Percentiles rank a stretch among this genome's conserved stretches.
These are phyloP conservation scores for Ogataea ganodermae DNA, from an alignment of 805 yeast genomes.

Conservation along the genomic window DNA sequence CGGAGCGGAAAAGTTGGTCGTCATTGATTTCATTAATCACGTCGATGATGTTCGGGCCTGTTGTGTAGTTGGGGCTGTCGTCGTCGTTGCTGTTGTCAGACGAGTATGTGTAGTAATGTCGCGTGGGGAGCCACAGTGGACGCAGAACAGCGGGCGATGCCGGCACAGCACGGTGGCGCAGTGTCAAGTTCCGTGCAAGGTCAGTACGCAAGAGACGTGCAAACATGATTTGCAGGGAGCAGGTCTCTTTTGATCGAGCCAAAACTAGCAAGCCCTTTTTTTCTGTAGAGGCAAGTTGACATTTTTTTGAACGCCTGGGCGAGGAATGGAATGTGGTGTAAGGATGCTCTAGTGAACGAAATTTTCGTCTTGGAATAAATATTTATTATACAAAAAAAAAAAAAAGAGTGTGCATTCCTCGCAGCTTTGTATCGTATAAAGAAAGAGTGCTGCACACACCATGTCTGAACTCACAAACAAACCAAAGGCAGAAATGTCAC, in stretches of 20 bases:
- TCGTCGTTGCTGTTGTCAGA: constrained; percentile 9
- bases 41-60: constrained; percentile 31
- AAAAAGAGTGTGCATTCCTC: no score
- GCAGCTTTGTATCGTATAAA: neutral
- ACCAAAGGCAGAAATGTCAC: constrained; percentile 78
- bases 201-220: neutral
- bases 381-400: neutral
- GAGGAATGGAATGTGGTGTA: neutral
- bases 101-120: constrained; percentile 3
- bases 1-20: constrained; percentile 24
- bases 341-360: neutral
- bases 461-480: constrained; percentile 61
- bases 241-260: neutral
- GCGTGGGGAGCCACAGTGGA: neutral
- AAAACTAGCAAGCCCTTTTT: neutral
- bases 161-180: neutral
- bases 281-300: neutral
- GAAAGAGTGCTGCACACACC: neutral
- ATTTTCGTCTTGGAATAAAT: no score
- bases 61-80: constrained; percentile 13
- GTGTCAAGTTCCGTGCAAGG: neutral
- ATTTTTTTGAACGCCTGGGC: no score
- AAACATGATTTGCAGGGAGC: neutral
- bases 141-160: neutral
- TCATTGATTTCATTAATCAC: constrained; percentile 32